Base-by-base conservation (phyloP, 179 eudicot genomes). In the Corrigiola litoralis region DNA sequence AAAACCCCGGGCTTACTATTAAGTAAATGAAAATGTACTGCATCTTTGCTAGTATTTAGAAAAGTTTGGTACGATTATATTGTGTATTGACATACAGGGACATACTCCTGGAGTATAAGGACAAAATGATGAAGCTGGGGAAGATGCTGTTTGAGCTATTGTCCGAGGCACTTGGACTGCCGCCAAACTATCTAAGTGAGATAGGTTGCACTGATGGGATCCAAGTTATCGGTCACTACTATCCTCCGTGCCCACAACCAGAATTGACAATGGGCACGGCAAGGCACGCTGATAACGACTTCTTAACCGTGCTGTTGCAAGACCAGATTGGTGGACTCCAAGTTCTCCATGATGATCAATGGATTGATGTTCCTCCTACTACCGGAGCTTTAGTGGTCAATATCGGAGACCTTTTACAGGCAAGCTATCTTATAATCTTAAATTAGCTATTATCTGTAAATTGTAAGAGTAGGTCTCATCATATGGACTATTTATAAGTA, bases 311-410 rank as follows among this genome's bases (percentile, higher is more conserved):
- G 4, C 76, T 84, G 2, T 46, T 87, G 0, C 87, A 84, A 66
- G 89, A 84, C 52, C 79, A 75, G 3, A 61, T 82, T 5, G 87
- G 89, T 0, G 92, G 92, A 25, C 83, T 87, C 4, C 92, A 87
- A 69, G 58, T 87, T 32, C 69, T 72, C 23, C 71, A 67, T 25
- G 56, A 80, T 13, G 48, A 75, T 41, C 82, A 80, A 10, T 87
- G 92, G 92, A 46, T 87, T 36, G 81, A 84, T 61, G 75, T 84
- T n/a, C 78, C 78, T 2, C 85, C 82, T 27, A 47, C 44, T 0
- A 84, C 87, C 0, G 87, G 85, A 0, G 84, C 89, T 36, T 65
- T 87, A 1, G 78, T 82, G 0, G 72, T 84, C 31, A 86, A 86
- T 25, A 56, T 84, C 0, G 89, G 79, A 4, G 92, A 82, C 49